Conservation (phyloP, 2,329 filamentous ascomycete genomes). For the Aureobasidium melanogenum region DNA sequence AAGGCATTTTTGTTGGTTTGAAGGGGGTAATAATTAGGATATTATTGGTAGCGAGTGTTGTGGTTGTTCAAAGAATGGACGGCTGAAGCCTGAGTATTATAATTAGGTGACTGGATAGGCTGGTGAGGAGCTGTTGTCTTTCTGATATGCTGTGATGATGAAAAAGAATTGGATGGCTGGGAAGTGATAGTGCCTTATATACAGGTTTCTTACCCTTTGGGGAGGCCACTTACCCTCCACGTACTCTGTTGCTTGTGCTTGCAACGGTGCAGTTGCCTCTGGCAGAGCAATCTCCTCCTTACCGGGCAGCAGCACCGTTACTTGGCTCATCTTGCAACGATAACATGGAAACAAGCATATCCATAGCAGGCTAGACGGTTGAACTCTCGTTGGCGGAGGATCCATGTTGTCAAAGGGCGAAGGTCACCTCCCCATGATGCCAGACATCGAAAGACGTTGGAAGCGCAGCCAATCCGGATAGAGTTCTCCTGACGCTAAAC, state of each 20-base stretch:
- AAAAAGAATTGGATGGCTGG: constrained; percentile 11
- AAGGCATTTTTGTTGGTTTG: constrained; percentile 13
- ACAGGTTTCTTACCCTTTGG: background rate
- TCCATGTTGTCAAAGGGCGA: background rate
- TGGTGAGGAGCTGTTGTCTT: constrained; percentile 11
- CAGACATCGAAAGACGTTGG: constrained; percentile 1
- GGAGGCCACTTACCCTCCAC: background rate
- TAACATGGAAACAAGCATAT: constrained; percentile 6
- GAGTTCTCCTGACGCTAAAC: constrained; percentile 11
- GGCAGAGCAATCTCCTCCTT: constrained; percentile 6
- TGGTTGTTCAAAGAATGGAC: constrained; percentile 11
- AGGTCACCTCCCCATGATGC: background rate
- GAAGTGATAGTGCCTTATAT: background rate
- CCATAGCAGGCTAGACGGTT: constrained; percentile 1
- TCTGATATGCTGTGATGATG: constrained; percentile 11
- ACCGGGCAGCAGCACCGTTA: constrained; percentile 8
- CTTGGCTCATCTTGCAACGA: constrained; percentile 9
- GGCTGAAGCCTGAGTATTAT: constrained; percentile 12
- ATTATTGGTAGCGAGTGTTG: constrained; percentile 10
- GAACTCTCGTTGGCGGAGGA: background rate
- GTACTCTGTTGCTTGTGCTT: background rate
- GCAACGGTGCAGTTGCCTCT: background rate
- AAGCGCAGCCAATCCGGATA: background rate
- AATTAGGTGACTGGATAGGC: constrained; percentile 11
- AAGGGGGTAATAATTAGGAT: constrained; percentile 7